Conservation (phyloP, 2,329 filamentous ascomycete genomes). For the Botryotinia globosa region DNA sequence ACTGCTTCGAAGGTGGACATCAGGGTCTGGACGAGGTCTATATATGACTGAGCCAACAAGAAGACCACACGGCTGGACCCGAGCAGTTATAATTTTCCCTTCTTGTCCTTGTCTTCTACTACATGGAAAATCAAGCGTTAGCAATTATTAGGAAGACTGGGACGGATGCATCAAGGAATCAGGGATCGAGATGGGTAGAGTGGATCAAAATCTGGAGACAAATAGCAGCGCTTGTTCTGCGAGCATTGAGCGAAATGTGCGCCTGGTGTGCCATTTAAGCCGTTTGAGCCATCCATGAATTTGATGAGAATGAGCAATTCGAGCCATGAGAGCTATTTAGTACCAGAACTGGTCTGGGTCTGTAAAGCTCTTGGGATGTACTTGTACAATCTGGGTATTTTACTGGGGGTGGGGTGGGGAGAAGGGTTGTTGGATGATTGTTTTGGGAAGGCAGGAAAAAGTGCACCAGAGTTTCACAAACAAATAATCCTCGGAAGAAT, state of each 20-base stretch:
- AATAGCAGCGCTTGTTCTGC: slow-evolving; percentile 22
- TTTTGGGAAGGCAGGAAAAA: slow-evolving; percentile 9
- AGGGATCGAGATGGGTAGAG: slow-evolving; percentile 26
- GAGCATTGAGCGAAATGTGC: slow-evolving; percentile 23
- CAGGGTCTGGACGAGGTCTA: slow-evolving; percentile 30
- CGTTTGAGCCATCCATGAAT: slow-evolving; percentile 12
- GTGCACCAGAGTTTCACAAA: not conserved
- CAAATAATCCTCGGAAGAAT: slow-evolving; percentile 2
- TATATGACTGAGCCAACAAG: slow-evolving; percentile 30
- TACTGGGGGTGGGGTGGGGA: slow-evolving; percentile 17
- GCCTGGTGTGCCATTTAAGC: slow-evolving; percentile 20
- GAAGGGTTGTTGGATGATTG: slow-evolving; percentile 13
- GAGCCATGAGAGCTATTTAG: slow-evolving; percentile 6
- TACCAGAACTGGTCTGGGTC: slow-evolving; percentile 11
- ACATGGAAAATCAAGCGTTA: slow-evolving; percentile 30
- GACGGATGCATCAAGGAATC: slow-evolving; percentile 29
- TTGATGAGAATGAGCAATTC: slow-evolving; percentile 5
- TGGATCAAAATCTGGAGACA: slow-evolving; percentile 28
- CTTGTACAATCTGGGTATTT: slow-evolving; percentile 18
- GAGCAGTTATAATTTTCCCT: slow-evolving; percentile 34
- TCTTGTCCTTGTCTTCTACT: slow-evolving; percentile 15
- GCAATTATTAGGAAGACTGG: slow-evolving; percentile 22
- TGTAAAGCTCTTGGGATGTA: slow-evolving; percentile 1
- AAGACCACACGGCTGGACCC: slow-evolving; percentile 30
- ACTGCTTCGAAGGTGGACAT: slow-evolving; percentile 20